phyloP scores from a whole-genome alignment of 805 yeast species.

The Metahyphopichia silvanorum region DNA sequence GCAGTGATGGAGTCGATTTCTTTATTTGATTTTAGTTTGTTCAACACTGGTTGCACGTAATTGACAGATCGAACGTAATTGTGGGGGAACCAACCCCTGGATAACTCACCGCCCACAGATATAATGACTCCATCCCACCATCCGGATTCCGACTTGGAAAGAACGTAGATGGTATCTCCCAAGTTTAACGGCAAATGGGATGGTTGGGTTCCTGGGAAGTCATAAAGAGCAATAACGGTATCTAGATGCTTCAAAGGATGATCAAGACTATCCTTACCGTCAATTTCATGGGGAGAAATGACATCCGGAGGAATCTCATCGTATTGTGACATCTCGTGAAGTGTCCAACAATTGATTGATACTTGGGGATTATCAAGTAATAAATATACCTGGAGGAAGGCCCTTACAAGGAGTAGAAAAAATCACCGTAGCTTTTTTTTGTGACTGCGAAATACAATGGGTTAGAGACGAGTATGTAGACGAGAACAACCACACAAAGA shows the following conservation, averaged over 20 bases:
- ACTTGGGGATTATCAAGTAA: no score
- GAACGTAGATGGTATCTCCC: constrained; percentile 73
- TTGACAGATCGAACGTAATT: constrained; percentile 51
- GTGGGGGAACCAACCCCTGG: constrained; percentile 85
- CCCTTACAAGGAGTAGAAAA: no score
- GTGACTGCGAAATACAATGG: no score
- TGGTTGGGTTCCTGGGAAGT: constrained; percentile 50
- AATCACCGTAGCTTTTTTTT: no score
- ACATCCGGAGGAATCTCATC: constrained; percentile 43
- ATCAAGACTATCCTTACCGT: constrained; percentile 12
- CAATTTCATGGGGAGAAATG: constrained; percentile 24
- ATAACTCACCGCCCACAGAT: constrained; percentile 34
- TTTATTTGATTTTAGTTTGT: constrained; percentile 34
- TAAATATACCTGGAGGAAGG: no score
- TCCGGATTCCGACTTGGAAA: constrained; percentile 59
- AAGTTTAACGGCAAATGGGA: constrained; percentile 49
- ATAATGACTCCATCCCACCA: constrained; percentile 84
- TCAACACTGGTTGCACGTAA: constrained; percentile 39
- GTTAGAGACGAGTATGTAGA: no score
- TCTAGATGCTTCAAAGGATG: constrained; percentile 42
- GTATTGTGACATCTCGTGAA: constrained; percentile 15
- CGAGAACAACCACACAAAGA: no score
- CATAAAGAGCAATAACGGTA: constrained; percentile 57
- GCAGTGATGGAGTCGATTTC: constrained; percentile 43
- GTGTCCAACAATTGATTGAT: no score